Percentiles rank a stretch among this genome's conserved stretches.
Evolutionary conservation across 352 stramenopile species (phyloP).

Genomic region (Pythium phragmitis): DNA sequence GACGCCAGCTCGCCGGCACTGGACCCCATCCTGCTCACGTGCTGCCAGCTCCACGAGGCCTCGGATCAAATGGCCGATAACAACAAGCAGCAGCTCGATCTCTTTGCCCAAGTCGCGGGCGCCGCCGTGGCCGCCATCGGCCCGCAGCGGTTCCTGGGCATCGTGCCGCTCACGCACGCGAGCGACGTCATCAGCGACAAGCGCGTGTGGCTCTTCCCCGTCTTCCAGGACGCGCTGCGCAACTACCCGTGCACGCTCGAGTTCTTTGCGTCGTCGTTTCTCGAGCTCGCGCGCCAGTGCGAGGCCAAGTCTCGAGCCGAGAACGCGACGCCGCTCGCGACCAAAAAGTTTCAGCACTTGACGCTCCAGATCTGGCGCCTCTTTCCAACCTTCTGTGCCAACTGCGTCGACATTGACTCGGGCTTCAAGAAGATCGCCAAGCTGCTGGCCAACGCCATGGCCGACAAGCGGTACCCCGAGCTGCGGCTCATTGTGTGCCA

Average conservation of each 20-base stretch:
- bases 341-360: slow-evolving; percentile 76
- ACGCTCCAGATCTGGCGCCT: slow-evolving; percentile 82
- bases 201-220: slow-evolving; percentile 76
- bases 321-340: slow-evolving; percentile 58
- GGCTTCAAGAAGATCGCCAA: slow-evolving; percentile 88
- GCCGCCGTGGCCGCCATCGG: slow-evolving; percentile 68
- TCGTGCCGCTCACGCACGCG: slow-evolving; percentile 72
- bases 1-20: slow-evolving; percentile 51
- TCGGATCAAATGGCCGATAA: slow-evolving; percentile 58
- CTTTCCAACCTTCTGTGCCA: slow-evolving; percentile 78
- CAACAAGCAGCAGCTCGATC: slow-evolving; percentile 48
- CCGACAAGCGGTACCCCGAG: slow-evolving; percentile 83
- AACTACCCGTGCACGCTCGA: slow-evolving; percentile 54
- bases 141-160: slow-evolving; percentile 61
- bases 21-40: slow-evolving; percentile 67
- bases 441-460: slow-evolving; percentile 83
- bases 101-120: slow-evolving; percentile 65
- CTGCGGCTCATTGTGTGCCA: slow-evolving; percentile 83
- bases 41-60: slow-evolving; percentile 79
- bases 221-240: slow-evolving; percentile 71
- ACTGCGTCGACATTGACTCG: slow-evolving; percentile 68
- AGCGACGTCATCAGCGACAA: slow-evolving; percentile 74
- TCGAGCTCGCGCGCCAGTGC: slow-evolving; percentile 71
- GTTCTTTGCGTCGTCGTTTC: slow-evolving; percentile 71
- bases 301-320: slow-evolving; percentile 65